Base-by-base conservation (phyloP, 192 early-diverging fungal species). In the Coemansia guatemalensis region DNA sequence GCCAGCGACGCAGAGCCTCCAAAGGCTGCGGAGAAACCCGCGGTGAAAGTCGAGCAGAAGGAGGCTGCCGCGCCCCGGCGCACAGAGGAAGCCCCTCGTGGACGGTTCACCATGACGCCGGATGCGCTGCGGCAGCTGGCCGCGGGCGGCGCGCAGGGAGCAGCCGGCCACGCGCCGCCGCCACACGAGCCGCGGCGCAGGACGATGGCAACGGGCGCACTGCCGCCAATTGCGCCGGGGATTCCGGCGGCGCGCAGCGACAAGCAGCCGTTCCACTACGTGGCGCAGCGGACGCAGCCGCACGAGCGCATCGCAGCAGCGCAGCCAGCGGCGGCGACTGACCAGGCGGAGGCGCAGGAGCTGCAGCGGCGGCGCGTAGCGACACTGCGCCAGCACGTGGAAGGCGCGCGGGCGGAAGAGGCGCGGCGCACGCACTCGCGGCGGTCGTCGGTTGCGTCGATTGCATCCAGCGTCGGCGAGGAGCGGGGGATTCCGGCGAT, bases 281-380 rank as follows among this genome's bases (percentile, higher is more conserved):
- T 30, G 26, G 47, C 35, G 23, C 18, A 8, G 33, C 35, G 65
- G 27, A 29, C 18, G 14, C 24, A 33, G 65, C 29, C 53, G 25
- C 61, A 53, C 35, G 61, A 63, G 61, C 61, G 61, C n/a, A 8
- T 63, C 25, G 62, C 14, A 11, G 54, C 54, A 2, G 17, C 23
- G 30, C 54, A 39, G 18, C 23, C 9, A 7, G 30, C 60, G 6
- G 18, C 21, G 50, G 24, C 68, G 57, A 48, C 64, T 17, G 68
- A 64, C 41, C 60, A 74, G 35, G 48, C 64, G 8, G 70, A 77
- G 48, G 65, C 67, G 5, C 69, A 74, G 5, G 59, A 55, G 9
- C 70, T 69, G 70, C 75, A 70, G 68, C 77, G 77, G 47, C 77
- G 77, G 33, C 77, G 77, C 14, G 67, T 79, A 30, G 77, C 77